phyloP scores from a whole-genome alignment of 2,329 filamentous ascomycete genomes.

The Cladosporium oxysporum region DNA sequence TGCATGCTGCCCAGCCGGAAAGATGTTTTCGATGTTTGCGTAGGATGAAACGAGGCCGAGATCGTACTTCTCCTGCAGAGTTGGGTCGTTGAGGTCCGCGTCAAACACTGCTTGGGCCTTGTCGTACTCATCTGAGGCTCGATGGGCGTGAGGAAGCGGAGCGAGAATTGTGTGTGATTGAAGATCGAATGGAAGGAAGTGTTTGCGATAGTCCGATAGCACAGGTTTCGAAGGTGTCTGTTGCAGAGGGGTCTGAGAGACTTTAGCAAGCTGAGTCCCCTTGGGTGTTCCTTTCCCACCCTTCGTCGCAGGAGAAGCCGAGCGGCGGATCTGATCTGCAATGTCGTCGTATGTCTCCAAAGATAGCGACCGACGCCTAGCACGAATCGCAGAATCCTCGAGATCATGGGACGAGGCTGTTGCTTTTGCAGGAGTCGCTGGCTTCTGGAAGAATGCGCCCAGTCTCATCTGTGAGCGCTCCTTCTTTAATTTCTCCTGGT shows the following conservation, averaged over 20 bases:
- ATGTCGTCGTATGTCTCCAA: constrained; percentile 35
- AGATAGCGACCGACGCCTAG: constrained; percentile 40
- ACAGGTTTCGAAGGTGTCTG: constrained; percentile 27
- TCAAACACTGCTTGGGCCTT: constrained; percentile 34
- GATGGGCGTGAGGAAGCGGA: constrained; percentile 36
- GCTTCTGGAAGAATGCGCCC: constrained; percentile 49
- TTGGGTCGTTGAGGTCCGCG: constrained; percentile 32
- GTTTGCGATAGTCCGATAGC: constrained; percentile 53
- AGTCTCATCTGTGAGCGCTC: constrained; percentile 40
- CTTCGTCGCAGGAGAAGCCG: constrained; percentile 31
- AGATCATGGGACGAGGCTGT: constrained; percentile 25
- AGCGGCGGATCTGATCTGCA: constrained; percentile 28
- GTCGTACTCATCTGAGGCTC: background rate
- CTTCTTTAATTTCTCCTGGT: constrained; percentile 35
- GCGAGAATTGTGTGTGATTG: constrained; percentile 74
- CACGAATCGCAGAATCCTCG: constrained; percentile 35
- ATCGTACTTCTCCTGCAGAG: constrained; percentile 35
- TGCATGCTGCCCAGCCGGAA: constrained; percentile 1
- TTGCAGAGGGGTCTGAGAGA: background rate
- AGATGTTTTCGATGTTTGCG: constrained; percentile 18
- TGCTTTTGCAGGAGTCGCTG: constrained; percentile 36
- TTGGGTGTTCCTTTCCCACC: constrained; percentile 29
- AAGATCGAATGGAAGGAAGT: constrained; percentile 80
- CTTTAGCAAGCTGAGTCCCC: constrained; percentile 22
- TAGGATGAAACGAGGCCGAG: constrained; percentile 31